Evolutionary conservation across 768 basidiomycete genomes (phyloP).

Genomic region (Mycena maculata): DNA sequence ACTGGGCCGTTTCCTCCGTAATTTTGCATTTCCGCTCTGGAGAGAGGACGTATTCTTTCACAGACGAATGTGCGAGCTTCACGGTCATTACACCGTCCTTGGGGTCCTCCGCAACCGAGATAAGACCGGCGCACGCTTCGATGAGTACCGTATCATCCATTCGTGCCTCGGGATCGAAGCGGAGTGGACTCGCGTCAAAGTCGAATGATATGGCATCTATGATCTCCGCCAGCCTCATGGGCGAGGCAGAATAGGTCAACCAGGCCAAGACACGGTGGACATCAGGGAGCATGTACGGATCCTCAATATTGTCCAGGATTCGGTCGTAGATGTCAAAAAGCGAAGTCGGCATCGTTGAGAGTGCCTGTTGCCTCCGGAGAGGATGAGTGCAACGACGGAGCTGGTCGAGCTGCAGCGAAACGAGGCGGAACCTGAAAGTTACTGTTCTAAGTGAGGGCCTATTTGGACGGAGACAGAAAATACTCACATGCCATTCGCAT

Average conservation of each 20-base stretch:
- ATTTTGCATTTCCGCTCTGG: background rate
- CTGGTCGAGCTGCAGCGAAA: slow-evolving; percentile 36
- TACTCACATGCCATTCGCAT: background rate
- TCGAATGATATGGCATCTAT: slow-evolving; percentile 38
- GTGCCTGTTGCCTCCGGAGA: slow-evolving; percentile 12
- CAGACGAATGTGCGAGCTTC: slow-evolving; percentile 5
- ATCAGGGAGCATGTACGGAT: slow-evolving; percentile 23
- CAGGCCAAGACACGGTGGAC: slow-evolving; percentile 36
- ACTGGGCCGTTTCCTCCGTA: background rate
- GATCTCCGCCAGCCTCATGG: slow-evolving; percentile 36
- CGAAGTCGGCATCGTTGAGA: slow-evolving; percentile 31
- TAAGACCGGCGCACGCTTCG: background rate
- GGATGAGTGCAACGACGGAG: slow-evolving; percentile 25
- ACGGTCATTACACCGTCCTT: background rate
- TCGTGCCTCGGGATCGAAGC: slow-evolving; percentile 15
- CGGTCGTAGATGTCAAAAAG: slow-evolving; percentile 37
- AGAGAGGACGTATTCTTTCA: slow-evolving; percentile 2
- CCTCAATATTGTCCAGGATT: slow-evolving; percentile 34
- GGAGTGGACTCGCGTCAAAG: background rate
- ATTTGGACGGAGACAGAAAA: no score
- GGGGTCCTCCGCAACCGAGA: background rate
- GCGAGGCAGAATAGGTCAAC: slow-evolving; percentile 29
- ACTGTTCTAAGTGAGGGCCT: background rate
- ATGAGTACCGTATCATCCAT: background rate
- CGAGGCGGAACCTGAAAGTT: slow-evolving; percentile 38